phyloP scores from a whole-genome alignment of 108 stramenopile genomes.

The Skeletonema potamos region DNA sequence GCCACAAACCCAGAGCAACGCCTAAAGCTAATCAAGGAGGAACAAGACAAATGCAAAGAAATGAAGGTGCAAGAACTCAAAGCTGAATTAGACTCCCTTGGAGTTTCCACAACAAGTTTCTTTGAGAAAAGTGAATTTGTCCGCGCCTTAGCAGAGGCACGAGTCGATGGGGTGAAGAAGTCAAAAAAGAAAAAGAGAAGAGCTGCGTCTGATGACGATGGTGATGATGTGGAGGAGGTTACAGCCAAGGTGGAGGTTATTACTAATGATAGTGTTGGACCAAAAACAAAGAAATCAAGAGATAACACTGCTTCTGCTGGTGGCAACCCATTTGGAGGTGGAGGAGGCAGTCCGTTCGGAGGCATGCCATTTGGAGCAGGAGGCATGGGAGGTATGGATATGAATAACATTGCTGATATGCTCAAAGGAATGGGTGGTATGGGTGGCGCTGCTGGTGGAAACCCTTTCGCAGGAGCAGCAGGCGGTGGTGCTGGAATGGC shows the following conservation, averaged over 20 bases:
- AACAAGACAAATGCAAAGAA: constrained; percentile 61
- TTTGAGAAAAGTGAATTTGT: constrained; percentile 52
- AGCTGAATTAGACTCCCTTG: constrained; percentile 26
- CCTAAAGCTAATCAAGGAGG: constrained; percentile 51
- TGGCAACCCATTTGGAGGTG: constrained; percentile 54
- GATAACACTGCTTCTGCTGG: constrained; percentile 19
- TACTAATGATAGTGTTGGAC: constrained; percentile 61
- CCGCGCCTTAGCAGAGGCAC: constrained; percentile 39
- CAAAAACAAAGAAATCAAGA: constrained; percentile 47
- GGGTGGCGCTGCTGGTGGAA: constrained; percentile 30
- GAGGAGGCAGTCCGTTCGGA: constrained; percentile 36
- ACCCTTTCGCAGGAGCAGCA: constrained; percentile 38
- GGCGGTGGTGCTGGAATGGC: constrained; percentile 53
- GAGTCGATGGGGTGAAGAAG: constrained; percentile 41
- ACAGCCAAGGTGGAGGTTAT: constrained; percentile 77
- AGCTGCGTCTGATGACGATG: constrained; percentile 57
- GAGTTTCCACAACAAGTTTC: constrained; percentile 20
- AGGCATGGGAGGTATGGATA: constrained; percentile 63
- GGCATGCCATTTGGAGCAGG: constrained; percentile 32
- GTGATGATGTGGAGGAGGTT: constrained; percentile 55
- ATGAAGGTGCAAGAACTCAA: constrained; percentile 36
- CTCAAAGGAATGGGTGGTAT: constrained; percentile 69
- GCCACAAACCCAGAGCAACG: constrained; percentile 33
- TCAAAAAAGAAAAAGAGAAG: constrained; percentile 44
- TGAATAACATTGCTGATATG: constrained; percentile 77